These are phyloP conservation scores for Ormosia semicastrata DNA, from an alignment of 306 rosid genomes.

Conservation along the genomic window DNA sequence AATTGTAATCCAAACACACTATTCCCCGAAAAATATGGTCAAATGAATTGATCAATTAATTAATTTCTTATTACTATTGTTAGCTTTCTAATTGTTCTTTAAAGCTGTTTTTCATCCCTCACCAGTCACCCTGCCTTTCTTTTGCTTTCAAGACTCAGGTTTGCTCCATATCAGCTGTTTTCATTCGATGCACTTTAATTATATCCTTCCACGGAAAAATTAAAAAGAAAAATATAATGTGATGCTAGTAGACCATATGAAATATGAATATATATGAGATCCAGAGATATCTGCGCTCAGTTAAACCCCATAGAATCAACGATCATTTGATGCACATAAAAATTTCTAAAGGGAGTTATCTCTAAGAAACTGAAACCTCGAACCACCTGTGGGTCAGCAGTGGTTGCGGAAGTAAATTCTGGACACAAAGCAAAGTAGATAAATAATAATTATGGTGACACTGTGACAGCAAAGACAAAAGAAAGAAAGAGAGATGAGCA, in stretches of 20 bases:
- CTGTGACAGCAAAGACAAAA: conserved; percentile 5
- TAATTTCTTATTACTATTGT: no score
- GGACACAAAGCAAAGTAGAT: conserved; percentile 10
- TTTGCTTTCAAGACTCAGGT: no score
- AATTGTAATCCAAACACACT: no score
- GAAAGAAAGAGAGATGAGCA: not conserved
- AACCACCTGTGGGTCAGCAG: conserved; percentile 11
- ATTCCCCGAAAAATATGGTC: no score
- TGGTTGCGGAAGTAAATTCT: conserved; percentile 3
- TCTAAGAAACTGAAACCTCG: not conserved
- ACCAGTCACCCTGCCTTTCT: no score
- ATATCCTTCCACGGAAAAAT: no score
- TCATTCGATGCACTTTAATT: no score
- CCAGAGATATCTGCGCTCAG: not conserved
- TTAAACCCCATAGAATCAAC: not conserved
- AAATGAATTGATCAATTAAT: no score
- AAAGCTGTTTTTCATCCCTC: no score
- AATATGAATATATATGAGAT: not conserved
- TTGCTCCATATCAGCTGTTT: no score
- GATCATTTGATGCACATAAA: not conserved
- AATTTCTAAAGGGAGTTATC: not conserved
- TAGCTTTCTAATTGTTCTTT: no score
- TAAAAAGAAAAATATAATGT: no score
- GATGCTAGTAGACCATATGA: not conserved
- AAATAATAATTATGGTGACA: conserved; percentile 26